These are phyloP conservation scores for Hortaea sp. DNA, from an alignment of 2,329 filamentous ascomycete genomes.

Conservation along the genomic window DNA sequence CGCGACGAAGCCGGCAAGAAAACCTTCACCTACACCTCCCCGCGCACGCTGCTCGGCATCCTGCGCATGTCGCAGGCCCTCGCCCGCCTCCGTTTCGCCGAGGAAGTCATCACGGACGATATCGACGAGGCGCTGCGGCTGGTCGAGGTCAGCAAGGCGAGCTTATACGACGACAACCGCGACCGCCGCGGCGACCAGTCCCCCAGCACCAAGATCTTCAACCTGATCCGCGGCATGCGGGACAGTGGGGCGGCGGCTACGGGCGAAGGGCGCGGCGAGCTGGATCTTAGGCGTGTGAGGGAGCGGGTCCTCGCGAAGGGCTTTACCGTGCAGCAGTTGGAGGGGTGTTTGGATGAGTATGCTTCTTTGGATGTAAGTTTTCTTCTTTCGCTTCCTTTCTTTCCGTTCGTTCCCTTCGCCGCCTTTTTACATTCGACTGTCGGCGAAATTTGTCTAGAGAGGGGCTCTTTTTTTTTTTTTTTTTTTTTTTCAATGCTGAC, in stretches of 20 bases:
- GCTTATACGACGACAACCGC: slow-evolving; percentile 62
- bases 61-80: slow-evolving; percentile 89
- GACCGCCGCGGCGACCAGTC: slow-evolving; percentile 57
- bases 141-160: slow-evolving; percentile 88
- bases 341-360: slow-evolving; percentile 80
- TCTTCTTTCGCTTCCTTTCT: too few relatives aligned
- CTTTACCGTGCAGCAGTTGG: slow-evolving; percentile 90
- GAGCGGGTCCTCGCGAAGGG: slow-evolving; percentile 92
- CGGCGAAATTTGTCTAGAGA: too few relatives aligned
- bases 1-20: slow-evolving; percentile 83
- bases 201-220: slow-evolving; percentile 84
- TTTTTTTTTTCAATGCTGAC: too few relatives aligned
- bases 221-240: slow-evolving; percentile 79
- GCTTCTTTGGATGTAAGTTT: slow-evolving; percentile 73
- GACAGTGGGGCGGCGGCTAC: slow-evolving; percentile 74
- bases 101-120: slow-evolving; percentile 77
- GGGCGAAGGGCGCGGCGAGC: slow-evolving; percentile 63
- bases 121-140: slow-evolving; percentile 90
- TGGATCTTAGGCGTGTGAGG: slow-evolving; percentile 79
- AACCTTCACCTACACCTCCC: slow-evolving; percentile 87
- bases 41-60: slow-evolving; percentile 85
- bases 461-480: too few relatives aligned
- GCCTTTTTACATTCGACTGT: too few relatives aligned
- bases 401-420: too few relatives aligned
- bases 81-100: slow-evolving; percentile 80